Conservation (phyloP, 2,329 filamentous ascomycete genomes). For the Penicillium sp. region DNA sequence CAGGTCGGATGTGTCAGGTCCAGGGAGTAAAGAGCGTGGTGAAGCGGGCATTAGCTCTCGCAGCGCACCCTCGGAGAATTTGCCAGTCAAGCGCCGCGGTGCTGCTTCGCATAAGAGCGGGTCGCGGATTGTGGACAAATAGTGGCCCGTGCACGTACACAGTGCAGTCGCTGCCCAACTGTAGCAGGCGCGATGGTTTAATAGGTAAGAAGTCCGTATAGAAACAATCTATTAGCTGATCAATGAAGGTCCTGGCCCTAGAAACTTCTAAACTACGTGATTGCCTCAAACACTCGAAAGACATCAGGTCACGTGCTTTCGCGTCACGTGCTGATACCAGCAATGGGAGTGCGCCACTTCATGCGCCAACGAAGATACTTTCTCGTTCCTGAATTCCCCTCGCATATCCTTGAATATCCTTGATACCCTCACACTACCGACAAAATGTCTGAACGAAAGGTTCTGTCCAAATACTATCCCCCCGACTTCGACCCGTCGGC, state of each 20-base stretch:
- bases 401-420: too few relatives aligned
- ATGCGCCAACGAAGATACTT: not conserved
- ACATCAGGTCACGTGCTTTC: not conserved
- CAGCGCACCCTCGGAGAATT: conserved; percentile 9
- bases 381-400: not conserved
- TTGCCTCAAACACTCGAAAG: not conserved
- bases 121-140: conserved; percentile 20
- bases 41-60: not conserved
- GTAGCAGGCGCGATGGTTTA: not conserved
- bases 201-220: not conserved
- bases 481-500: conserved; percentile 86
- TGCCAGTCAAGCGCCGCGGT: conserved; percentile 6
- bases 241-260: not conserved
- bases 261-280: not conserved
- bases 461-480: conserved; percentile 59
- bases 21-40: not conserved
- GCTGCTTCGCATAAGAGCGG: conserved; percentile 16
- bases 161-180: not conserved
- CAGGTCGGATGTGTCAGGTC: not conserved
- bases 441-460: conserved; percentile 81
- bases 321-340: not conserved
- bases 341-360: not conserved
- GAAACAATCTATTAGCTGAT: not conserved
- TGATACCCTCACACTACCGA: conserved; percentile 4
- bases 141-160: conserved; percentile 19